Base-by-base conservation (phyloP, 2,329 filamentous ascomycete genomes). In the Xylogone sp. region DNA sequence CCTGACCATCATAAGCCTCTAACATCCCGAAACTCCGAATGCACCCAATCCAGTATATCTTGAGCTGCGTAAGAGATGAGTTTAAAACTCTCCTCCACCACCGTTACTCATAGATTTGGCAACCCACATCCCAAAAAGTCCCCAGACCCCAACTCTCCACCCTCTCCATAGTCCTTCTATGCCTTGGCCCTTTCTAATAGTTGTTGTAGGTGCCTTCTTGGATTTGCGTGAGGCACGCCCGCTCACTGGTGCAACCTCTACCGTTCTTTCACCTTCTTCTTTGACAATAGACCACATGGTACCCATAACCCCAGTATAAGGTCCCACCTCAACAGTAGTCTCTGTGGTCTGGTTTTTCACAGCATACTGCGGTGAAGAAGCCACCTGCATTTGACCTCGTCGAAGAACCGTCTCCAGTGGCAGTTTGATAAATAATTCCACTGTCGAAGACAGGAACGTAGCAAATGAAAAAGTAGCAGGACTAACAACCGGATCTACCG, bases 391-490 rank as follows among this genome's bases (percentile, higher is more conserved):
- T 69, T 99, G 94, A 4, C 90, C 93, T 53, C 94, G 83, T 45
- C 94, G 86, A 7, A 97, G 79, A 16, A 96, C 88, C 1, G 93
- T 97, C 71, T 99, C 94, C 3, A 97, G 76, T 0, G 94, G 94
- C 12, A 97, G 82, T 64, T 93, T 92, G 59, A 96, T 70, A 62
- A 94, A 88, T 27, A 97, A 81, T 46, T 96, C 92, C 2, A 84
- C 77, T 1, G 86, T 84, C 2, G 89, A 91, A 13, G 89, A 84
- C 59, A 89, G 76, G 70, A 97, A 96, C 49, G 89, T 89, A 63
- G 84, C 83, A 44, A 96, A 67, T 19, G 87, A 90, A 75, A 95
- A 97, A 13, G 88, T 81, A 43, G 84, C 84, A 0, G 94, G 92
- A 5, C 90, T 90, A 24, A 87, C 73, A 51, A 94, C 80, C 21